Conservation (phyloP, 805 yeast species). For the Sugiyamaella marilandica region DNA sequence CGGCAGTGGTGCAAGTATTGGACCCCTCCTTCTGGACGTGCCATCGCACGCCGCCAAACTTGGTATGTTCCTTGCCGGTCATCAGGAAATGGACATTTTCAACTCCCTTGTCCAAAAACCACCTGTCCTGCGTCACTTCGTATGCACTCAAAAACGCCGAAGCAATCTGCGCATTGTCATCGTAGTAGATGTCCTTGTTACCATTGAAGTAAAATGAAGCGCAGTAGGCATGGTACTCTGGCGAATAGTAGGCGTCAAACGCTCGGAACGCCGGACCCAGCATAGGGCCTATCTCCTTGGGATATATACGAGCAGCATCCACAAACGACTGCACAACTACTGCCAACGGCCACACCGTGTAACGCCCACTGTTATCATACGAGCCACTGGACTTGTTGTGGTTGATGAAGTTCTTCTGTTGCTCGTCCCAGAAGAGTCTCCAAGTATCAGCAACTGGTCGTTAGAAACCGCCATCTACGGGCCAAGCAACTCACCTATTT, state of each 20-base stretch:
- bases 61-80: constrained; percentile 56
- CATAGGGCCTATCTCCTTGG: constrained; percentile 49
- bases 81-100: constrained; percentile 57
- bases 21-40: constrained; percentile 55
- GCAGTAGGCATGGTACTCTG: constrained; percentile 51
- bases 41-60: constrained; percentile 65
- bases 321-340: constrained; percentile 63
- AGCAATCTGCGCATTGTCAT: constrained; percentile 73
- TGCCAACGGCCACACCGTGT: constrained; percentile 65
- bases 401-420: constrained; percentile 23
- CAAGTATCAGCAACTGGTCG: constrained; percentile 9
- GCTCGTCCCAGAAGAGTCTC: constrained; percentile 27
- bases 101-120: constrained; percentile 50
- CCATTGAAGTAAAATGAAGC: constrained; percentile 59
- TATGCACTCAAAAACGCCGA: constrained; percentile 60
- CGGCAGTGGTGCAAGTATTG: constrained; percentile 64
- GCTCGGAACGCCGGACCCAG: constrained; percentile 48
- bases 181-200: constrained; percentile 56
- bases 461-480: neutral
- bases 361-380: constrained; percentile 48
- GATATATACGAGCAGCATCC: constrained; percentile 53
- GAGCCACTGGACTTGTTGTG: constrained; percentile 38
- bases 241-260: constrained; percentile 49
- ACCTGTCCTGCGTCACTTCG: constrained; percentile 57
- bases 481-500: constrained; percentile 16